A percentile compares a stretch with the other conserved stretches of the same genome.
phyloP scores from a whole-genome alignment of 2,329 filamentous ascomycete genomes.

The Pseudogymnoascus sp. region DNA sequence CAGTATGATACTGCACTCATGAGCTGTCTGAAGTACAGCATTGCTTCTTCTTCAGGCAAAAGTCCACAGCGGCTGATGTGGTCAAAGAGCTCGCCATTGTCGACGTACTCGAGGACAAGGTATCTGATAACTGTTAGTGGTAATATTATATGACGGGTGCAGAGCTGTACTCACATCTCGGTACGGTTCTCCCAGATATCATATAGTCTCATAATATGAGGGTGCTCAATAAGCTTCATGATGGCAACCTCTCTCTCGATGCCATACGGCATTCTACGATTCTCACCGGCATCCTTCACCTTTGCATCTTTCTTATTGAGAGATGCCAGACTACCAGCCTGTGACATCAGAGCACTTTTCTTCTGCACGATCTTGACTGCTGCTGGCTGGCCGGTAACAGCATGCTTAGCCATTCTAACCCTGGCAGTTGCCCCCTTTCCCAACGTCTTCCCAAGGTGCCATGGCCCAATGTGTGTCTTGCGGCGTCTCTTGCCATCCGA shows the following conservation, averaged over 20 bases:
- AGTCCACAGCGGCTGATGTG: conserved; percentile 68
- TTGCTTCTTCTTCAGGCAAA: conserved; percentile 69
- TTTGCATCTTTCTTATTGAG: conserved; percentile 65
- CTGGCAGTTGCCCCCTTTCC: conserved; percentile 84
- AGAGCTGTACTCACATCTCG: conserved; percentile 62
- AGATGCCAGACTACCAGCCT: conserved; percentile 76
- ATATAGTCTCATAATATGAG: conserved; percentile 86
- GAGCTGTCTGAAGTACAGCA: conserved; percentile 86
- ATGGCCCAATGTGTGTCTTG: conserved; percentile 81
- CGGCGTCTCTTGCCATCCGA: conserved; percentile 25
- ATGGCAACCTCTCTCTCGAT: conserved; percentile 94
- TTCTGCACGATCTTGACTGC: conserved; percentile 96
- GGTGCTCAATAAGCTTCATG: conserved; percentile 92
- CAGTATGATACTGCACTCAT: conserved; percentile 88
- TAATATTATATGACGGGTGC: not conserved
- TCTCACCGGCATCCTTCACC: conserved; percentile 45
- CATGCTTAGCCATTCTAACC: conserved; percentile 78
- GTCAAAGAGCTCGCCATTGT: conserved; percentile 62
- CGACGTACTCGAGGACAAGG: conserved; percentile 85
- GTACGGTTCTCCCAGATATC: conserved; percentile 97
- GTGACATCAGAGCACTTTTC: conserved; percentile 65
- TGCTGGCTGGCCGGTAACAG: conserved; percentile 66
- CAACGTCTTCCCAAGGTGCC: conserved; percentile 82
- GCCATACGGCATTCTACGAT: conserved; percentile 70
- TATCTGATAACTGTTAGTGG: conserved; percentile 53